Base-by-base conservation (phyloP, 2,329 filamentous ascomycete species). In the Phialemoniopsis sp. region DNA sequence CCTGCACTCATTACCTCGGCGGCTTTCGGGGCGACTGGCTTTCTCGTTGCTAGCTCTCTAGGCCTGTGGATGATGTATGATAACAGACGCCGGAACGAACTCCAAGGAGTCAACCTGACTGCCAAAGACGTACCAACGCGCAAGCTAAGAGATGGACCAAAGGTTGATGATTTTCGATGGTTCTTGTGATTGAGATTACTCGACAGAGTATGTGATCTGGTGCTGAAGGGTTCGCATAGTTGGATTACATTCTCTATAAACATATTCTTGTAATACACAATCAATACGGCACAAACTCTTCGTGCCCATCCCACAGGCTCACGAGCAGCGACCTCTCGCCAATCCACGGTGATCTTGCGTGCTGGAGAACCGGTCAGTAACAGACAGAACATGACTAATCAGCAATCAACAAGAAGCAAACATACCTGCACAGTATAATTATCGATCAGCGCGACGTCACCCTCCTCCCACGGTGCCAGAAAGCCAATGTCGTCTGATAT, bases 1-100 rank as follows among this genome's bases (percentile, higher is more conserved):
- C 79, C 80, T 2, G 82, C 82, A 1, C 57, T 85, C 32, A 73
- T 78, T 29, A 83, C 80, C 0, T 82, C 74, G 5, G 78, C 78
- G 2, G 70, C 68, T 2, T 82, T 82, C 61, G 82, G 81, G 0
- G 82, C 71, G 0, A 63, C 62, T 0, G 82, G 82, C 0, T 71
- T 72, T 13, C 43, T 74, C 2, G 56, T 80, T 39, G 73, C 80
- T 0, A 60, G 69, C 4, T 44, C 62, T 13, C 52, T 85, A 36
- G 82, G 80, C 0, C 36, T 63, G 0, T 86, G 70, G 47, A 86
- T 86, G 82, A 62, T 73, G 35, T 57, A 71, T 29, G 82, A 87
- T 50, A 86, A 86, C 49, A 67, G 62, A 50, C 66, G 76, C 35
- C 68, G 82, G 34, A 73, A 86, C 48, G 57, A 59, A 15, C 65